Base-by-base conservation (phyloP, 352 stramenopile species). In the Hyaloperonospora arabidopsidis region DNA sequence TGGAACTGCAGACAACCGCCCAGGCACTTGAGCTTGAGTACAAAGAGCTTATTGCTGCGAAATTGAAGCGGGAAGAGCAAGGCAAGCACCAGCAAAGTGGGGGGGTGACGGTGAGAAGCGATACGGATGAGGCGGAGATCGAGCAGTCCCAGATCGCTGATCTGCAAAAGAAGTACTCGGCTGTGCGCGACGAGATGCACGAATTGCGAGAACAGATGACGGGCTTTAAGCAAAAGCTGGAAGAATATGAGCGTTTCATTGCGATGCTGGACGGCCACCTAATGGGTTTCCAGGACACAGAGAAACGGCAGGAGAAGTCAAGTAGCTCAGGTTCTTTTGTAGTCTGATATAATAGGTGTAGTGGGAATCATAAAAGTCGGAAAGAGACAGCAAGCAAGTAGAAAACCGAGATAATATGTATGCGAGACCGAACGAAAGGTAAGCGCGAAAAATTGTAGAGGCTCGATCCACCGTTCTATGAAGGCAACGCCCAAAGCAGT, bases 201-300 rank as follows among this genome's bases (percentile, higher is more conserved):
- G 67, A 72, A 22, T 38, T 76, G 23, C 67, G 67, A 53, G 63
- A 76, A 32, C 67, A 76, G 29, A 76, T 72, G 60, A 62, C 49
- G 8, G 60, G 49, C 10, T 70, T 76, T 28, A 76, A 76, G 43
- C 63, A 68, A 40, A 76, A 76, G 52, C 62, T 76, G 17, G 67
- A 76, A 34, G 63, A 76, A 48, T 76, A 76, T 38, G 67, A 76
- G 49, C 67, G 67, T n/a, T 76, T 76, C 15, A 76, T 76, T 40
- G 67, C 67, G 19, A 70, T 71, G 63, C 63, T 76, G 22, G 67
- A 76, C 25, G 67, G 67, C 7, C 67, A 76, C 52, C 58, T 76
- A 29, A 68, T 76, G 60, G 64, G 64, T 14, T 68, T 72, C 21
- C 51, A 68, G 53, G 64, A 68, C 32, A 68, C 64, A 14, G 51